A percentile compares a stretch with the other conserved stretches of the same genome.
phyloP scores from a whole-genome alignment of 2,329 filamentous ascomycete species.

The Penicillium italicum region DNA sequence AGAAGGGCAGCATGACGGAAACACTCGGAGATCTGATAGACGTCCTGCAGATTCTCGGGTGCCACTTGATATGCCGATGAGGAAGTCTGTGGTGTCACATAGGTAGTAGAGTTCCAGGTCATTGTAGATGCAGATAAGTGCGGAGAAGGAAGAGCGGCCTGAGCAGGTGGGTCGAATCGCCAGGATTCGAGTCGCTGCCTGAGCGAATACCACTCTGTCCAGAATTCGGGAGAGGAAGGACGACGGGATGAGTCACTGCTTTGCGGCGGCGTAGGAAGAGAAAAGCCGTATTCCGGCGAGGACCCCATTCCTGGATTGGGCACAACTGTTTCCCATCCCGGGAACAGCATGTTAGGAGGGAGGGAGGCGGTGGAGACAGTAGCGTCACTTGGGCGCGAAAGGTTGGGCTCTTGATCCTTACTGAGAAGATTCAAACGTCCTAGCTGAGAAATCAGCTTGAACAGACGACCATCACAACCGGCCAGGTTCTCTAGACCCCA shows the following conservation, averaged over 20 bases:
- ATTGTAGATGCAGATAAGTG: conserved; percentile 17
- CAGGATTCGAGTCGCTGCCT: conserved; percentile 73
- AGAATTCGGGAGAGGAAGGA: conserved; percentile 54
- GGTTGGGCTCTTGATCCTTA: conserved; percentile 53
- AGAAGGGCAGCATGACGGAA: conserved; percentile 87
- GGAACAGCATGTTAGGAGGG: conserved; percentile 35
- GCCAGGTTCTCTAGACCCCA: conserved; percentile 79
- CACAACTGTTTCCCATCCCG: conserved; percentile 18
- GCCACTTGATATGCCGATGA: conserved; percentile 38
- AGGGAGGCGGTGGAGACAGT: conserved; percentile 28
- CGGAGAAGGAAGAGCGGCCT: conserved; percentile 19
- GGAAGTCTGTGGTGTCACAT: conserved; percentile 29
- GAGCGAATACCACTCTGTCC: conserved; percentile 80
- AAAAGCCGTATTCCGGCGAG: conserved; percentile 29
- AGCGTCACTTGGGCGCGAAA: conserved; percentile 24
- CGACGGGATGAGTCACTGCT: conserved; percentile 19
- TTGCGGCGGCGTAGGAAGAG: conserved; percentile 32
- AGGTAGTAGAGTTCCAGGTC: conserved; percentile 20
- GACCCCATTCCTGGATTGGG: conserved; percentile 37
- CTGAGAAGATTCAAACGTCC: conserved; percentile 81
- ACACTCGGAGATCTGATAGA: conserved; percentile 79
- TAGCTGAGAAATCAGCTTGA: conserved; percentile 79
- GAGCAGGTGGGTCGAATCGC: conserved; percentile 59
- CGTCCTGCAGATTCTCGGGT: conserved; percentile 64
- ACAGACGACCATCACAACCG: conserved; percentile 80